Evolutionary conservation across 495 filamentous ascomycete species (phyloP), one percentile per base, ranked within the genome.

Genomic region (Penicillium dipodomyicola): DNA sequence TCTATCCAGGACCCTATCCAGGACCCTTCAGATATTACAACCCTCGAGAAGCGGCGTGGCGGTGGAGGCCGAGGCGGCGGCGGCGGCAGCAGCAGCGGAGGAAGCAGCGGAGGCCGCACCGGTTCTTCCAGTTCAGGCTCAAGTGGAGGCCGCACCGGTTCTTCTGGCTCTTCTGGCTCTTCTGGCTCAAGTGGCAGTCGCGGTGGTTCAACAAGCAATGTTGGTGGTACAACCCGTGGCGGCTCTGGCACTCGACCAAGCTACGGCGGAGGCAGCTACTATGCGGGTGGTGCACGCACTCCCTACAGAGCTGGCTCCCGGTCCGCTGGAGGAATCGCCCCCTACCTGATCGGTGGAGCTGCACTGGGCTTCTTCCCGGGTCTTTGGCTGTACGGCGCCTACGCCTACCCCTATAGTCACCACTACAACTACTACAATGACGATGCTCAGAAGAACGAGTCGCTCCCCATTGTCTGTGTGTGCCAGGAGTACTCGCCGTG

Each of bases 401-500:
- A 76, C 63, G 85, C 83, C 22, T 94, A 91, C 63, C 67, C 77
- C 12, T 96, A 96, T 71, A 73, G 71, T n/a, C 85, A 87, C 69
- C 54, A 68, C 2, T 75, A 86, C 54, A 77, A 75, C n/a, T 87
- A 89, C 64, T 41, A 54, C 40, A 72, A 80, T 43, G 46, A 68
- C 9, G 65, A 71, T 23, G 64, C 60, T 20, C 64, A 77, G 27
- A 59, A 69, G n/a, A 90, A 92, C 70, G 78, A 90, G 73, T 87
- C 85, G 1, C 75, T 87, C 52, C 84, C 87, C 0, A 85, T 96
- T 3, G 69, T 73, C 11, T 97, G 93, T 65, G 70, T 89, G 47
- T 97, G 94, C 70, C 79, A 86, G 49, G 62, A 83, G 57, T 84
- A 89, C 61, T 63, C 60, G 39, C 84, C 80, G 29, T 98, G 94